Evolutionary conservation across 2,329 filamentous ascomycete genomes (phyloP), one percentile per base, ranked within the genome.

Genomic region (Pseudogymnoascus sp.): DNA sequence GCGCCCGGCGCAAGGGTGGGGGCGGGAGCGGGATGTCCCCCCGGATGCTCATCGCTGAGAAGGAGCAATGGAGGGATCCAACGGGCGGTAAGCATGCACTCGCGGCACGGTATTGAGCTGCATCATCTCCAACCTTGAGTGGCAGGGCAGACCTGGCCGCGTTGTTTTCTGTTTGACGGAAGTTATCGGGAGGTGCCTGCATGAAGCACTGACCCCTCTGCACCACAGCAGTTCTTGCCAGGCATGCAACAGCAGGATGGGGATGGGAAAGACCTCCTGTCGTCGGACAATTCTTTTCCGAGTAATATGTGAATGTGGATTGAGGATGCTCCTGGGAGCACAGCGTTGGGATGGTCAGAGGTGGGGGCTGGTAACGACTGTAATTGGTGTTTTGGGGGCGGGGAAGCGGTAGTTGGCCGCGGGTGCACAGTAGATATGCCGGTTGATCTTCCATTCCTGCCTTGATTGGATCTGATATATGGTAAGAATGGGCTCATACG

Each of bases 371-470:
- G 47, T 54, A 54, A 31, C 26, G n/a, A 31, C 47, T 54, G n/a
- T 31, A 6, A 54, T 54, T 54, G 47, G 47, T 29, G n/a, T 54
- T 54, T 7, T 29, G 47, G 47, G 26, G 23, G 47, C 47, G 47
- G 47, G 47, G 47, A 54, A 54, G 11, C 47, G 47, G 47, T 31
- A 54, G 47, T 54, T 54, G 47, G 47, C 47, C 47, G 47, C 23
- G 23, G n/a, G 47, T 54, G 47, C 47, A 54, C 47, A 23, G 47
- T 31, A 54, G 7, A 54, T 54, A 54, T 31, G 47, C 14, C 47
- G 31, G 47, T 54, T 54, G 47, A 54, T 54, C 23, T 54, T 54
- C 47, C 23, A 29, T 29, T 29, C 7, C 47, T 4, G 14, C 23
- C 23, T 29, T 54, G 26, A 54, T 54, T 54, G 23, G 47, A 54